A percentile compares a stretch with the other conserved stretches of the same genome.
Evolutionary conservation across 305 asterid species (phyloP).

Genomic region (Solanum hybrid): DNA sequence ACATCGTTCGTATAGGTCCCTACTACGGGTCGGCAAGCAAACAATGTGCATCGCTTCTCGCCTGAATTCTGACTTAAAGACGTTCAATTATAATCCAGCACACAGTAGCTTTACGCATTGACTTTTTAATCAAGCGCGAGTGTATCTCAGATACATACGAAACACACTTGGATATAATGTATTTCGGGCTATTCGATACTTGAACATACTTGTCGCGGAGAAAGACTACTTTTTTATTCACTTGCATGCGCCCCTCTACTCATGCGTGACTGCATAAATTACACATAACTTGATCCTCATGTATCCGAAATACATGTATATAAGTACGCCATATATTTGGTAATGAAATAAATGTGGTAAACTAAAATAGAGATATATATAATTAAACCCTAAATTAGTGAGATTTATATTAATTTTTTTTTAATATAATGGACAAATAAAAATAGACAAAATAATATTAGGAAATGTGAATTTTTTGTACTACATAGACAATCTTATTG

Average conservation of each 20-base stretch:
- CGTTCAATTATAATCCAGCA: neutral
- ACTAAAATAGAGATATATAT: neutral
- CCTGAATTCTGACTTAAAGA: too few species aligned
- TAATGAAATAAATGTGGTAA: neutral
- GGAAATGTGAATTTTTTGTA: neutral
- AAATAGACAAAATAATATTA: neutral
- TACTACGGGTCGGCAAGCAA: neutral
- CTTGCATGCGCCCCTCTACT: neutral
- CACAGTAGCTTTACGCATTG: too few species aligned
- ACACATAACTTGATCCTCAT: neutral
- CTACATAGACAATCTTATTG: neutral
- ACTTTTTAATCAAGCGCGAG: neutral
- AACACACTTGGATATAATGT: neutral
- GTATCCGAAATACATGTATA: neutral
- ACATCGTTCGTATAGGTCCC: neutral
- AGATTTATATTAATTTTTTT: neutral
- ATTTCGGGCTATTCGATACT: too few species aligned
- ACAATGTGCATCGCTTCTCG: neutral
- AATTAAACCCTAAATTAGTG: neutral
- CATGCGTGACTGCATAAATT: neutral
- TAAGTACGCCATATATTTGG: too few species aligned
- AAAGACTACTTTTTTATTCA: too few species aligned
- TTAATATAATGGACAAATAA: too few species aligned
- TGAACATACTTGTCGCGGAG: rapidly evolving
- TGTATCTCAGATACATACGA: neutral